Evolutionary conservation across 2,329 filamentous ascomycete species (phyloP), one percentile per base, ranked within the genome.

Genomic region (Paramyrothecium roridum): DNA sequence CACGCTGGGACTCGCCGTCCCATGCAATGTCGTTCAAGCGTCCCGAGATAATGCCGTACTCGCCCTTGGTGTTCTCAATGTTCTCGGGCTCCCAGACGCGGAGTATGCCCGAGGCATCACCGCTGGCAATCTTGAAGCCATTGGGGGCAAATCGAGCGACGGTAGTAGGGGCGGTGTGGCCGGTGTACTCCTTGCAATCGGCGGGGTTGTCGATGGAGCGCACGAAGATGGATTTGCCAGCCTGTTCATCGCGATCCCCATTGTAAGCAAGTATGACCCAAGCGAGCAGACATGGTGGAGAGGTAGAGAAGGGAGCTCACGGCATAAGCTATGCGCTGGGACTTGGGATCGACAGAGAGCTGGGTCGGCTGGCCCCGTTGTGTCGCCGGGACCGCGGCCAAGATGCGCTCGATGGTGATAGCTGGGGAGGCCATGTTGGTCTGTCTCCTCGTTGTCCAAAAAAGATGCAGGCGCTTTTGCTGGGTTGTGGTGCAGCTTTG

Each of bases 21-120:
- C 95, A 99, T 1, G 92, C 93, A 61, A 99, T 85, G 71, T 99
- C 95, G 70, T 96, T 96, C 75, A 99, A 93, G 53, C 91, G 88
- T 13, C 95, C 95, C 34, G 90, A 92, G 67, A 98, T 93, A 74
- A 98, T 97, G 68, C 86, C 83, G 74, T 96, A 98, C 73, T 98
- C 93, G 62, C 93, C 91, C 73, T 96, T 96, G 48, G 91, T 96
- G 66, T 88, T 90, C 54, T 81, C 80, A 48, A 92, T 92, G 63
- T 91, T 90, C 54, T 93, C 88, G 13, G 90, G 86, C 71, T 98
- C 93, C 95, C 95, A 99, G 4, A 99, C 90, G 60, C 90, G 86
- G 46, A 99, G 91, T 48, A 85, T 82, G 52, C 95, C 95, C 1
- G 88, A 86, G 13, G 86, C 84, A 76, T 99, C 95, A 64, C 93